Conservation (phyloP, 305 asterid species). For the Fraxinus paxiana region DNA sequence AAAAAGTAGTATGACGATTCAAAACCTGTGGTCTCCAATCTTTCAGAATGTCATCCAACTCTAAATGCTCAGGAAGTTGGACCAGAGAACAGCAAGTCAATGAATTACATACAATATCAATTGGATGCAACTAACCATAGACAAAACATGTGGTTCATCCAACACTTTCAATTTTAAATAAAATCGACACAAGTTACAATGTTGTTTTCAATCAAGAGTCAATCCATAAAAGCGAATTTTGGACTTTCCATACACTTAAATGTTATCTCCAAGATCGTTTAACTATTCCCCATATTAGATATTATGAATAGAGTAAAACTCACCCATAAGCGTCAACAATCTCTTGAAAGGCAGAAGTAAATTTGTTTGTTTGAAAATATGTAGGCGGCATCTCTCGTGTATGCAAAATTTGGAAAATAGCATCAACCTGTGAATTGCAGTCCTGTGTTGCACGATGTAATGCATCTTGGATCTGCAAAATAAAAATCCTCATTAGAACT, state of each 20-base stretch:
- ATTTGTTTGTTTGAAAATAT: slow-evolving; percentile 83
- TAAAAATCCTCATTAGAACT: slow-evolving; percentile 14
- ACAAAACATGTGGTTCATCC: neutral
- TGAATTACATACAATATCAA: slow-evolving; percentile 1
- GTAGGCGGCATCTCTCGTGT: slow-evolving; percentile 97
- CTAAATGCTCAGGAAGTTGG: slow-evolving; percentile 8
- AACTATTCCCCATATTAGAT: neutral
- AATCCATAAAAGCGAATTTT: slow-evolving; percentile 2
- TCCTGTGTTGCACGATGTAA: slow-evolving; percentile 70
- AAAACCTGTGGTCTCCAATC: neutral
- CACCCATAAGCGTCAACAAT: slow-evolving; percentile 99
- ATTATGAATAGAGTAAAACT: slow-evolving; percentile 33
- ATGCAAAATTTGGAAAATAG: slow-evolving; percentile 79
- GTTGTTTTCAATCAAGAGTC: slow-evolving; percentile 11
- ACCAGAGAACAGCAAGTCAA: slow-evolving; percentile 4
- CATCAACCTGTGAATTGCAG: slow-evolving; percentile 91
- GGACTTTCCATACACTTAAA: neutral
- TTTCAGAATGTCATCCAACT: slow-evolving; percentile 4
- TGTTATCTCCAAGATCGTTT: neutral
- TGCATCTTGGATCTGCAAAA: slow-evolving; percentile 78
- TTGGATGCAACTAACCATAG: neutral
- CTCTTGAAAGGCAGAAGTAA: slow-evolving; percentile 84
- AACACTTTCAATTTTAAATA: slow-evolving; percentile 4
- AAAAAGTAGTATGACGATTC: neutral
- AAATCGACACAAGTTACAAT: neutral